A percentile compares a stretch with the other conserved stretches of the same genome.
These are phyloP conservation scores for Boletus vermiculosoides DNA, from an alignment of 768 basidiomycete genomes.

Conservation along the genomic window DNA sequence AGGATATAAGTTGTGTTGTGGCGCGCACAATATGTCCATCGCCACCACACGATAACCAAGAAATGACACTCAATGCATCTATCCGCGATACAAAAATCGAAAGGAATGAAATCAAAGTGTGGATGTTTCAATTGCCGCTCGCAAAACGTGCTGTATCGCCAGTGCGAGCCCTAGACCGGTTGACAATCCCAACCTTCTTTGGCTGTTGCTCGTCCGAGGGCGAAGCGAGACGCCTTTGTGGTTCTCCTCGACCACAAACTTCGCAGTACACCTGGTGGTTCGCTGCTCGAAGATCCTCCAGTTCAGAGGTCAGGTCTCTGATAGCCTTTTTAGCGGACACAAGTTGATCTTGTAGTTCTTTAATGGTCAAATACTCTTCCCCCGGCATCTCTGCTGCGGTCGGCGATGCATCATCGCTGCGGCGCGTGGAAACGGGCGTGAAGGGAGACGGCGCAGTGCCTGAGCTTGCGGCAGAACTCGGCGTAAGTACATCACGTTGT, in stretches of 20 bases:
- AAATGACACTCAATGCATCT: constrained; percentile 13
- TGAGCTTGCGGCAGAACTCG: constrained; percentile 46
- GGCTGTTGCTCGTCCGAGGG: constrained; percentile 19
- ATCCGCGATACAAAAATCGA: constrained; percentile 16
- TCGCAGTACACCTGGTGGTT: constrained; percentile 52
- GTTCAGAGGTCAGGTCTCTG: constrained; percentile 65
- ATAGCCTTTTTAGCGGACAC: constrained; percentile 55
- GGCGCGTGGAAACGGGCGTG: constrained; percentile 39
- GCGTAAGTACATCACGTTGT: constrained; percentile 47
- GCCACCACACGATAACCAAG: constrained; percentile 14
- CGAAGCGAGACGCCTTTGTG: constrained; percentile 7
- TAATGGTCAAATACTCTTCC: constrained; percentile 47
- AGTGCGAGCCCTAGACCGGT: constrained; percentile 68
- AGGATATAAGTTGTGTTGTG: constrained; percentile 12
- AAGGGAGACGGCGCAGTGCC: constrained; percentile 46
- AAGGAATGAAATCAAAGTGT: constrained; percentile 13
- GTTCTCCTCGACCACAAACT: constrained; percentile 55
- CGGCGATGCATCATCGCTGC: constrained; percentile 33
- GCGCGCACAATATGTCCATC: constrained; percentile 10
- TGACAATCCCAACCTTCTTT: constrained; percentile 44
- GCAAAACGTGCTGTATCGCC: constrained; percentile 64
- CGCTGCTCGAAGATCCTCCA: constrained; percentile 52
- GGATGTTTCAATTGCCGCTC: constrained; percentile 34
- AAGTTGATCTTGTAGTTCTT: constrained; percentile 62
- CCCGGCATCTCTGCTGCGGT: constrained; percentile 30